Evolutionary conservation across 257 asterid species (phyloP), one percentile per base, ranked within the genome.

Genomic region (Echites panduratus): DNA sequence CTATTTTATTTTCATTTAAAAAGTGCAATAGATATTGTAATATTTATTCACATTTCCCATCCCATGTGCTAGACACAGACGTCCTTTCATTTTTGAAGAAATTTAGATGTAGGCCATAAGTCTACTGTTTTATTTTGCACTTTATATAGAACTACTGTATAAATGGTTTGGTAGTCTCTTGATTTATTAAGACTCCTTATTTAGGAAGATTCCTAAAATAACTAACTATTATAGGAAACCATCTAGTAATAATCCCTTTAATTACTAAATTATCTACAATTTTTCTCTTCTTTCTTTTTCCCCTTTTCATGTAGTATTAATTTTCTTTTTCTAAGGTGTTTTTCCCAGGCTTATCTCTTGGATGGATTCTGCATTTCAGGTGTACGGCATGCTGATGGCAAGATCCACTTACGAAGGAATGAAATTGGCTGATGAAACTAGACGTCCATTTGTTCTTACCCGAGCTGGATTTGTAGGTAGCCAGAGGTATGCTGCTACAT

Each of bases 391-490:
- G 96, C 90, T 94, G 86, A 94, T 94, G 99, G 97, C 97, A 47
- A 86, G 95, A 84, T 94, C 99, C 57, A 91, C 99, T 44, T 85
- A 85, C 54, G 97, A 94, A 76, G 97, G 99, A 75, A 89, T 91
- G 99, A 84, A 86, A 85, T 85, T 87, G 72, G 90, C 96, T 70
- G 80, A 84, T 77, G 85, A 79, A 82, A 83, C 80, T 76, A 88
- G 80, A 73, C 96, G 99, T 17, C 99, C 97, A 3, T 94, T 94
- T 82, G 99, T 94, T 76, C 94, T 94, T 74, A 89, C 99, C 9
- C 88, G 99, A 79, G 99, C 99, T 74, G 99, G 97, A 66, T 94
- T 89, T 81, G 85, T 91, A 53, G 99, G 99, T 73, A 89, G 97
- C 90, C 98, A 94, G 76, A 84, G 89, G 86, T 89, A 87, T 83